phyloP scores from a whole-genome alignment of 805 yeast genomes.

The Wickerhamiella parazyma region DNA sequence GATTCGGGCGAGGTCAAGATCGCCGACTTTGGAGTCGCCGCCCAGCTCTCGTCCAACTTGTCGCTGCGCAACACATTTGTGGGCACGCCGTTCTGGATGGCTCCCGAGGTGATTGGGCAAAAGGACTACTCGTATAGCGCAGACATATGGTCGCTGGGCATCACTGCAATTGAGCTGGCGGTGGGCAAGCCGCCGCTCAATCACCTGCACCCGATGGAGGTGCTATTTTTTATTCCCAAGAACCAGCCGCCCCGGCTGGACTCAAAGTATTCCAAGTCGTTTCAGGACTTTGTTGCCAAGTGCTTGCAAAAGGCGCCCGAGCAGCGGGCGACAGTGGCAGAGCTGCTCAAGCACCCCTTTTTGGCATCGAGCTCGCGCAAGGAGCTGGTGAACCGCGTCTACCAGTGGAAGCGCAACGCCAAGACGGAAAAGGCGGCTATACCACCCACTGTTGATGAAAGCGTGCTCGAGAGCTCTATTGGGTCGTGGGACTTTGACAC shows the following conservation, averaged over 20 bases:
- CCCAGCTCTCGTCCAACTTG: conserved; percentile 49
- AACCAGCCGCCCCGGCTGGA: conserved; percentile 33
- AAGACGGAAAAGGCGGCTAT: not conserved
- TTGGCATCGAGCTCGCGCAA: conserved; percentile 21
- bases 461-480: not conserved
- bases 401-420: conserved; percentile 10
- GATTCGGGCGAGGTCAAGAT: conserved; percentile 63
- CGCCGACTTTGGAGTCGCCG: conserved; percentile 95
- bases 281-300: conserved; percentile 50
- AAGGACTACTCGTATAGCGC: conserved; percentile 60
- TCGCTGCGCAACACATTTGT: conserved; percentile 36
- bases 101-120: conserved; percentile 93
- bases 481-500: conserved; percentile 31
- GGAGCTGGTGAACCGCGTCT: conserved; percentile 14
- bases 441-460: conserved; percentile 7
- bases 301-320: conserved; percentile 64
- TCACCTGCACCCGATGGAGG: conserved; percentile 40
- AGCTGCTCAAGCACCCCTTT: conserved; percentile 52
- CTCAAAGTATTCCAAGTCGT: conserved; percentile 31
- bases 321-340: conserved; percentile 50
- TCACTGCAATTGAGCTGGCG: conserved; percentile 61
- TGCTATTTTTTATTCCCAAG: conserved; percentile 37
- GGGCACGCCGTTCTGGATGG: conserved; percentile 82
- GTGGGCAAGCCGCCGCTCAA: conserved; percentile 60
- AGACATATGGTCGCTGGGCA: conserved; percentile 70